phyloP scores from a whole-genome alignment of 163 green algal species.

The Coccomyxa subellipsoidea region DNA sequence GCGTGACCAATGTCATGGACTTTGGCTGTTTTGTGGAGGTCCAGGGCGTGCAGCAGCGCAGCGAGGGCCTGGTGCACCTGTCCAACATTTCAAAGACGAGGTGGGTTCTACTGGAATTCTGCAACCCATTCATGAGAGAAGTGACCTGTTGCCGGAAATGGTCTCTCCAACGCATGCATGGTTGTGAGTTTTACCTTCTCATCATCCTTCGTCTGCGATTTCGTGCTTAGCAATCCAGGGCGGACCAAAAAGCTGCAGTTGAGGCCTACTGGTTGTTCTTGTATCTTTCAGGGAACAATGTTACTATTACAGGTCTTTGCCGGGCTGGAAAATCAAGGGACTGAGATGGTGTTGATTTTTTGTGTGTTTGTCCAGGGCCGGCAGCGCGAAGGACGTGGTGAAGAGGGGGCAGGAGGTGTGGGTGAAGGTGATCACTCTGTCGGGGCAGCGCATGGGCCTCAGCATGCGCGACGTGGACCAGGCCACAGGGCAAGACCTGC shows the following conservation, averaged over 20 bases:
- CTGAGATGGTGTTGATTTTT: too few relatives aligned
- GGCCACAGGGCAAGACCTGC: constrained; percentile 73
- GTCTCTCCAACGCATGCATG: too few relatives aligned
- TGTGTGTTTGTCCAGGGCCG: constrained; percentile 39
- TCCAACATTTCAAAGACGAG: constrained; percentile 73
- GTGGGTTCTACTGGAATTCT: neutral
- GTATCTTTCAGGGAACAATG: too few relatives aligned
- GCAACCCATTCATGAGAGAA: neutral
- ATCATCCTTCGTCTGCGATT: too few relatives aligned
- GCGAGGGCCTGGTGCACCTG: constrained; percentile 93
- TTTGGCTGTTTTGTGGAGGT: constrained; percentile 98
- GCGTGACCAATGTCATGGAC: constrained; percentile 87
- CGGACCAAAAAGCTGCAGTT: too few relatives aligned
- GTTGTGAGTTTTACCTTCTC: too few relatives aligned
- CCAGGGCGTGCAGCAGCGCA: constrained; percentile 51
- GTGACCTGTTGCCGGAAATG: too few relatives aligned
- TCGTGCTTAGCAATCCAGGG: too few relatives aligned
- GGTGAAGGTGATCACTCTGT: constrained; percentile 86
- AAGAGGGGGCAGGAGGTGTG: constrained; percentile 72
- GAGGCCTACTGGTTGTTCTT: too few relatives aligned
- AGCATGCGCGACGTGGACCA: constrained; percentile 96
- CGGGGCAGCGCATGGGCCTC: constrained; percentile 67
- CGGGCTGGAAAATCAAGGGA: too few relatives aligned
- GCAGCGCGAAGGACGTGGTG: constrained; percentile 81
- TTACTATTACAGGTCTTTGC: too few relatives aligned